These are phyloP conservation scores for Trichoderma atrobrunneum DNA, from an alignment of 2,329 filamentous ascomycete species.

Conservation along the genomic window DNA sequence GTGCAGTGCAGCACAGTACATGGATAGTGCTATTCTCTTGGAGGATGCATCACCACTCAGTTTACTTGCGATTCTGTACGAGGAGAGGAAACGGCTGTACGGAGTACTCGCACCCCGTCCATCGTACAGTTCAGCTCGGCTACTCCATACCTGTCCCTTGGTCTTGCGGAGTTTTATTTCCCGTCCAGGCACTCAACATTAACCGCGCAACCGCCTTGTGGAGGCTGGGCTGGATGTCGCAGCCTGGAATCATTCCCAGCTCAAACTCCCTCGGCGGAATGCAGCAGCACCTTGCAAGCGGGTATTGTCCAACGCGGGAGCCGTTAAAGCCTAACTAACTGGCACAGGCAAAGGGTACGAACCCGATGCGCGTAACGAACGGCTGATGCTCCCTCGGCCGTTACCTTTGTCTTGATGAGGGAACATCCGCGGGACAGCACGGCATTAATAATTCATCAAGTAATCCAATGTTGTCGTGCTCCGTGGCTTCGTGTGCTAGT, in stretches of 20 bases:
- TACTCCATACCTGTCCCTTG: neutral
- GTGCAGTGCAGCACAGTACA: neutral
- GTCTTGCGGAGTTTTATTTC: neutral
- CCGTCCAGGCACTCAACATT: neutral
- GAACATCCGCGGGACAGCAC: neutral
- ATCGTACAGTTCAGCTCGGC: neutral
- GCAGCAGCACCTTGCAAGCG: neutral
- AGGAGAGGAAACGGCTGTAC: neutral
- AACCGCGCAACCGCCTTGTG: neutral
- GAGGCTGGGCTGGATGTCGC: slow-evolving; percentile 1
- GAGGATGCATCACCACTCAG: neutral
- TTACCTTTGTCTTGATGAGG: neutral
- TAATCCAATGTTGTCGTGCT: neutral
- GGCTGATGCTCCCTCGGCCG: neutral
- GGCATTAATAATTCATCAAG: neutral
- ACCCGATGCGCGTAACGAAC: neutral
- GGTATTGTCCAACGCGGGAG: neutral
- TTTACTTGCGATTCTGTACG: neutral
- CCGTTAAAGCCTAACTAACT: neutral
- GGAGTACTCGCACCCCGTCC: neutral
- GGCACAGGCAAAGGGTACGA: neutral
- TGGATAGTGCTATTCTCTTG: neutral
- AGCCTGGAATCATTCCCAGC: neutral
- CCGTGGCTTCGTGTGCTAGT: neutral
- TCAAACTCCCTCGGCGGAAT: neutral